Evolutionary conservation across 169 alveolate species (phyloP).

Genomic region (Plasmodium sp.): DNA sequence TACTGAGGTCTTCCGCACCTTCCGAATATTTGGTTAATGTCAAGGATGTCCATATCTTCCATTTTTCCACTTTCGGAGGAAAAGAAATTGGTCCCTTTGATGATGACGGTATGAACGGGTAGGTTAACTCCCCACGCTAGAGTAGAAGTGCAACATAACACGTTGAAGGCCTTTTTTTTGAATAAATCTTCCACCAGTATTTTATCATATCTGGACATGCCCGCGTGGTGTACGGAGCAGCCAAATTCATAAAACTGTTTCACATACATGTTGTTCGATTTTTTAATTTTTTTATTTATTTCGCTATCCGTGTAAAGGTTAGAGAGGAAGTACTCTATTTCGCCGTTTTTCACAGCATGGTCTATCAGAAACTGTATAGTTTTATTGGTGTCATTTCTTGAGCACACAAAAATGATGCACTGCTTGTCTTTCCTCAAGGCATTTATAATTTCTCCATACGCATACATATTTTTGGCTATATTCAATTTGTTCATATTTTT

Average conservation of each 20-base stretch:
- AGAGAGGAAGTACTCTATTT: slow-evolving; percentile 18
- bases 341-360: slow-evolving; percentile 64
- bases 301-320: slow-evolving; percentile 70
- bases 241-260: slow-evolving; percentile 94
- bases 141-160: slow-evolving; percentile 98
- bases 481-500: slow-evolving; percentile 92
- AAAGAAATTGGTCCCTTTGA: slow-evolving; percentile 99
- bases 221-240: slow-evolving; percentile 99
- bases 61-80: slow-evolving; percentile 97
- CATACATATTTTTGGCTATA: slow-evolving; percentile 91
- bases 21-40: slow-evolving; percentile 99
- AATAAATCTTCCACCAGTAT: slow-evolving; percentile 97
- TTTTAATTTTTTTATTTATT: slow-evolving; percentile 47
- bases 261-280: slow-evolving; percentile 60
- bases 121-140: slow-evolving; percentile 99
- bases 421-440: slow-evolving; percentile 81
- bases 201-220: slow-evolving; percentile 97
- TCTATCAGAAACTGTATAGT: slow-evolving; percentile 90
- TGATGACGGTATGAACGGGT: slow-evolving; percentile 99
- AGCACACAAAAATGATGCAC: slow-evolving; percentile 83
- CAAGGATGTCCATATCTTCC: slow-evolving; percentile 97
- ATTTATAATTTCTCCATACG: slow-evolving; percentile 74
- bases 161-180: slow-evolving; percentile 95
- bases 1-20: slow-evolving; percentile 99
- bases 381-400: slow-evolving; percentile 95